Conservation (phyloP, 1,284 basidiomycete species). For the Cystobasidium pallidum region DNA sequence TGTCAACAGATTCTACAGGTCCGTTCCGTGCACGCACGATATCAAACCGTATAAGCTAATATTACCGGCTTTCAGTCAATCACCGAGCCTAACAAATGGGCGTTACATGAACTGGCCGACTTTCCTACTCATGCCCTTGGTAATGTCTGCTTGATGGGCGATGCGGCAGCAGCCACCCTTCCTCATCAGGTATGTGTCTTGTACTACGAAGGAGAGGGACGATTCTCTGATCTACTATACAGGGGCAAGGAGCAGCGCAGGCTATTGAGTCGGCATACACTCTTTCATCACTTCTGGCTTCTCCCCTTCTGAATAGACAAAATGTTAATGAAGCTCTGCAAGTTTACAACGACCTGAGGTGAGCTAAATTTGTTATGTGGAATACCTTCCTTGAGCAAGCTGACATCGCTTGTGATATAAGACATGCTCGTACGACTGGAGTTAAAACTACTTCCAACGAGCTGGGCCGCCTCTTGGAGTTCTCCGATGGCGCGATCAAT, state of each 20-base stretch:
- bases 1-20: constrained; percentile 33
- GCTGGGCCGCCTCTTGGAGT: constrained; percentile 32
- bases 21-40: neutral
- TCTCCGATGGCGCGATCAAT: constrained; percentile 27
- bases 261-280: constrained; percentile 40
- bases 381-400: too few species aligned
- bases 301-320: neutral
- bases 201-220: neutral
- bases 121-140: constrained; percentile 37
- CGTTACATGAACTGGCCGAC: constrained; percentile 30
- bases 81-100: constrained; percentile 32
- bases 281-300: constrained; percentile 26
- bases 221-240: neutral
- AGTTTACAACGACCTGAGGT: constrained; percentile 41
- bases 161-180: constrained; percentile 33
- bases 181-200: constrained; percentile 26
- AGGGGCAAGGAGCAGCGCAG: constrained; percentile 37
- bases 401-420: neutral
- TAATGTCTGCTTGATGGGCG: constrained; percentile 34
- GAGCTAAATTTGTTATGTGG: neutral
- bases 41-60: neutral
- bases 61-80: constrained; percentile 8
- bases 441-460: constrained; percentile 40
- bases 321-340: constrained; percentile 23
- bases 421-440: constrained; percentile 18